Evolutionary conservation across 164 flowering plant genomes (phyloP).

Genomic region (Echeveria elegans): DNA sequence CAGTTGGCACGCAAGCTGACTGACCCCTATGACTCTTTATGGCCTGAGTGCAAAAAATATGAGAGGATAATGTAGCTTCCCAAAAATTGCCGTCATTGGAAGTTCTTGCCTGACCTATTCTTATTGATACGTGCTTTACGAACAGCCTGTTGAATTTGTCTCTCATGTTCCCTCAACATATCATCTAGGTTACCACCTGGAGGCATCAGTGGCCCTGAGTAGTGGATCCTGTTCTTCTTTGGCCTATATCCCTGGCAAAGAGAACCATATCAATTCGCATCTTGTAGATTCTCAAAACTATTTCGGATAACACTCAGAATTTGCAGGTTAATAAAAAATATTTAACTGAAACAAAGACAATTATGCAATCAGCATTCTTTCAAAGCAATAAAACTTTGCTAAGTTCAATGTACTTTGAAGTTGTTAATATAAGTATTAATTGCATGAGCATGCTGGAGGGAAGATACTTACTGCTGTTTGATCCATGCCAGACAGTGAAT

Average conservation of each 20-base stretch:
- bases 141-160: constrained; percentile 7
- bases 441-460: neutral
- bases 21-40: neutral
- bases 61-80: neutral
- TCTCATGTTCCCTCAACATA: constrained; percentile 4
- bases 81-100: neutral
- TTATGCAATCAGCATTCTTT: neutral
- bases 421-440: neutral
- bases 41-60: neutral
- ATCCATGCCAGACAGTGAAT: neutral
- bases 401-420: neutral
- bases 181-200: constrained; percentile 5
- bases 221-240: constrained; percentile 7
- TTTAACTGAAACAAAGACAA: neutral
- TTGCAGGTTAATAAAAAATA: too few species aligned
- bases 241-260: neutral
- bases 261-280: neutral
- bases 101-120: constrained; percentile 3
- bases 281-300: neutral
- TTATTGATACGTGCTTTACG: neutral
- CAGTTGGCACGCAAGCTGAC: neutral
- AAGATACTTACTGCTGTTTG: neutral
- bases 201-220: constrained; percentile 5
- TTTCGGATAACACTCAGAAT: too few species aligned
- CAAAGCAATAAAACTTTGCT: neutral